Conservation (phyloP, 352 stramenopile species). For the Globisporangium iwayamae region DNA sequence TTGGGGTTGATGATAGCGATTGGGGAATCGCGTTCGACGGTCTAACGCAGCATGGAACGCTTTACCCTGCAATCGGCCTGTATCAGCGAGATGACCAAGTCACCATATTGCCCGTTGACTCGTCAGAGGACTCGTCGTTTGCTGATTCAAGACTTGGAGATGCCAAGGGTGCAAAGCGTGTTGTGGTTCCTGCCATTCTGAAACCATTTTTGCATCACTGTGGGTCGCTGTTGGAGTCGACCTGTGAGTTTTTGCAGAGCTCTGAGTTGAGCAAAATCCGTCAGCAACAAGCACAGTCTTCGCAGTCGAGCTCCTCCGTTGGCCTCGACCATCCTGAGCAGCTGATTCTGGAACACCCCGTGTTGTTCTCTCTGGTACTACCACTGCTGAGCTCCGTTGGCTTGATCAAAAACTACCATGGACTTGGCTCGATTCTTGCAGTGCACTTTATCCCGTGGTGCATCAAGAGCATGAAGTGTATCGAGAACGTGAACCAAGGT, state of each 20-base stretch:
- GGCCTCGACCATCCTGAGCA: constrained; percentile 27
- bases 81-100: constrained; percentile 89
- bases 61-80: constrained; percentile 85
- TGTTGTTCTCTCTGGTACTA: constrained; percentile 58
- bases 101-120: constrained; percentile 72
- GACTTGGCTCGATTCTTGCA: constrained; percentile 58
- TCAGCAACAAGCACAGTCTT: constrained; percentile 7
- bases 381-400: constrained; percentile 64
- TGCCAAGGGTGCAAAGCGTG: constrained; percentile 26
- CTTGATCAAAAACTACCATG: constrained; percentile 66
- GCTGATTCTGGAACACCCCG: constrained; percentile 38
- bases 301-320: background rate
- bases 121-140: constrained; percentile 30
- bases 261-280: constrained; percentile 21
- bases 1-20: constrained; percentile 83
- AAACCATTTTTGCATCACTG: constrained; percentile 77
- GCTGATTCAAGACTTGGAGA: constrained; percentile 23
- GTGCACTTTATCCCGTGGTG: constrained; percentile 80
- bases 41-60: constrained; percentile 81
- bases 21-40: constrained; percentile 89
- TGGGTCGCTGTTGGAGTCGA: constrained; percentile 51
- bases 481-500: constrained; percentile 60
- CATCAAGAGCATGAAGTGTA: constrained; percentile 56
- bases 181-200: constrained; percentile 61
- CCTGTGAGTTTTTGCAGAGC: constrained; percentile 45